phyloP scores from a whole-genome alignment of 2,329 filamentous ascomycete genomes.

The Alternaria sp. region DNA sequence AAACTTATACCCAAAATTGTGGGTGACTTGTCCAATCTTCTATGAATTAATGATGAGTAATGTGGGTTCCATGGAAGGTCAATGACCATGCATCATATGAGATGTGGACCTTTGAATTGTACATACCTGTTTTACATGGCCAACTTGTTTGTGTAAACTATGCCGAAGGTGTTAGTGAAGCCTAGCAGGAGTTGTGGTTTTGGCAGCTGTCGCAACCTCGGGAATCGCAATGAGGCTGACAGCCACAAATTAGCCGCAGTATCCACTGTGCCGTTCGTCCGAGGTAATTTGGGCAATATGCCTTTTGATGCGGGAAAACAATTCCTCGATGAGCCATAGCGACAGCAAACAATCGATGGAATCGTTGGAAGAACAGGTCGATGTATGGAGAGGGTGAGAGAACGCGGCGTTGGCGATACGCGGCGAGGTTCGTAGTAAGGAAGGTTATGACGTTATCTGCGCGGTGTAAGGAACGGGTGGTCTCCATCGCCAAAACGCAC shows the following conservation, averaged over 20 bases:
- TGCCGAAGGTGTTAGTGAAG: neutral
- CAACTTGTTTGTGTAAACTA: neutral
- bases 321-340: no score
- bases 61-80: neutral
- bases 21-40: neutral
- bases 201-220: neutral
- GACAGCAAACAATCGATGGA: neutral
- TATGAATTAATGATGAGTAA: neutral
- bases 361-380: neutral
- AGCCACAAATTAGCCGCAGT: neutral
- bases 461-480: neutral
- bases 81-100: neutral
- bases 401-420: neutral
- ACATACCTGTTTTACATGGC: neutral
- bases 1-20: neutral
- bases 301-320: neutral
- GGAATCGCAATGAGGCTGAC: neutral
- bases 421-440: neutral
- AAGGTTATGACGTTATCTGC: neutral
- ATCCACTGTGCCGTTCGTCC: slow-evolving; percentile 6
- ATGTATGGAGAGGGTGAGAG: neutral
- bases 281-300: neutral
- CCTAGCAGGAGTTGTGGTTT: neutral
- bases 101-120: neutral
- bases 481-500: neutral